Evolutionary conservation across 2,329 filamentous ascomycete genomes (phyloP).

Genomic region (Fusarium solani-melongenae): DNA sequence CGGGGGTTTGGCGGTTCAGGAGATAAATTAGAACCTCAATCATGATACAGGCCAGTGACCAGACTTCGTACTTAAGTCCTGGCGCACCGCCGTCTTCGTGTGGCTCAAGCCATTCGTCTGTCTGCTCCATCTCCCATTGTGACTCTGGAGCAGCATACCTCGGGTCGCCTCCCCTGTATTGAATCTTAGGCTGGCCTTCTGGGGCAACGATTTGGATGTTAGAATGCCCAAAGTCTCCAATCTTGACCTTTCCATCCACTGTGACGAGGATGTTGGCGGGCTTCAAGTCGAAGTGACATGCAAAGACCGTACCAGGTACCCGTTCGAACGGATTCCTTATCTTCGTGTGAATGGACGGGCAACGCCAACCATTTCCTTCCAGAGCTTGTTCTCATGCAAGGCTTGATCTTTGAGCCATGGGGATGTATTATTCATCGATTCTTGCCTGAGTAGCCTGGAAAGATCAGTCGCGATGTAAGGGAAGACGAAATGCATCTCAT

Average conservation of each 20-base stretch:
- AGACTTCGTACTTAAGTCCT: background rate
- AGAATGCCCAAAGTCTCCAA: slow-evolving; percentile 2
- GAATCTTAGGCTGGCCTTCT: too few species aligned
- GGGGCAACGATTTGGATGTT: background rate
- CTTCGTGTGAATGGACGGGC: too few species aligned
- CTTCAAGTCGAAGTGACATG: slow-evolving; percentile 10
- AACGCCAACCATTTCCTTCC: slow-evolving; percentile 2
- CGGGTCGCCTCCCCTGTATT: background rate
- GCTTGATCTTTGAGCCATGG: background rate
- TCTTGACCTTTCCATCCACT: background rate
- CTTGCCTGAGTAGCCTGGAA: background rate
- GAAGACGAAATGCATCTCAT: background rate
- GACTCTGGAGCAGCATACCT: background rate
- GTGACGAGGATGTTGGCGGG: slow-evolving; percentile 6
- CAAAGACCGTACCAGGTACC: background rate
- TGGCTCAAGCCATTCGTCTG: too few species aligned
- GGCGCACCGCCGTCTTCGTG: too few species aligned
- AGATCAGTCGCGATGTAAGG: background rate
- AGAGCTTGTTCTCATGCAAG: background rate
- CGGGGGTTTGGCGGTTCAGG: background rate
- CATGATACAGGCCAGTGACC: background rate
- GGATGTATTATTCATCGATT: background rate
- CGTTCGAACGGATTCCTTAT: background rate
- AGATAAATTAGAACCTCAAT: background rate
- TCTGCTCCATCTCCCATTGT: background rate